These are phyloP conservation scores for Russula sp. DNA, from an alignment of 768 basidiomycete species.

Conservation along the genomic window DNA sequence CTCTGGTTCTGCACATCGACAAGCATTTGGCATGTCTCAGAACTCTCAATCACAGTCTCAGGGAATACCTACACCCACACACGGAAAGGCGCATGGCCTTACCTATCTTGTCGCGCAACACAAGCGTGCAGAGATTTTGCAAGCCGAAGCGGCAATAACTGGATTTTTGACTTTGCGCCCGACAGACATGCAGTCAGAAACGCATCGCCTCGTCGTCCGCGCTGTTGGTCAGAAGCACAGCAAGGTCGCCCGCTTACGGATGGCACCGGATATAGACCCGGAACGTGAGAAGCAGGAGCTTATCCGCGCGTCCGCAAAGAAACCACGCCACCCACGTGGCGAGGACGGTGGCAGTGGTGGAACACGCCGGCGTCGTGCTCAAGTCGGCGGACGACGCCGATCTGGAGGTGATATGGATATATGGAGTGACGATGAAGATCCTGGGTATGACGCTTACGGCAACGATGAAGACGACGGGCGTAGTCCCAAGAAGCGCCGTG, in stretches of 20 bases:
- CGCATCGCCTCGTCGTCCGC: conserved; percentile 81
- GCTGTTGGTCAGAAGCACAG: conserved; percentile 81
- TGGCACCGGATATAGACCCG: conserved; percentile 74
- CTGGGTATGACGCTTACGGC: conserved; percentile 30
- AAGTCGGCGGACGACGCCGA: conserved; percentile 28
- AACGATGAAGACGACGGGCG: conserved; percentile 39
- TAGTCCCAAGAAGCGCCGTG: conserved; percentile 39
- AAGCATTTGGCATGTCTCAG: conserved; percentile 44
- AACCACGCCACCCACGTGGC: conserved; percentile 51
- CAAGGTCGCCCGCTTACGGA: conserved; percentile 69
- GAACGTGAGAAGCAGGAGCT: conserved; percentile 67
- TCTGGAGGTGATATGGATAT: conserved; percentile 36
- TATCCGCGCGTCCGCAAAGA: conserved; percentile 55
- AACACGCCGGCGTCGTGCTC: conserved; percentile 36
- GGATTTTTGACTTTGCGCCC: conserved; percentile 81
- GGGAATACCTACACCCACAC: conserved; percentile 12
- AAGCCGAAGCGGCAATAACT: conserved; percentile 75
- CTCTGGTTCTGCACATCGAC: conserved; percentile 57
- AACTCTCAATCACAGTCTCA: conserved; percentile 35
- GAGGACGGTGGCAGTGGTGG: conserved; percentile 41
- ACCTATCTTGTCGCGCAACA: conserved; percentile 89
- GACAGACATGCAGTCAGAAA: conserved; percentile 84
- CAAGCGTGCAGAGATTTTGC: conserved; percentile 78
- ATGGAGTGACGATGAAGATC: conserved; percentile 67
- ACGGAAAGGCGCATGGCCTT: conserved; percentile 57